Base-by-base conservation (phyloP, 2,329 filamentous ascomycete genomes). In the Fusarium keratoplasticum region DNA sequence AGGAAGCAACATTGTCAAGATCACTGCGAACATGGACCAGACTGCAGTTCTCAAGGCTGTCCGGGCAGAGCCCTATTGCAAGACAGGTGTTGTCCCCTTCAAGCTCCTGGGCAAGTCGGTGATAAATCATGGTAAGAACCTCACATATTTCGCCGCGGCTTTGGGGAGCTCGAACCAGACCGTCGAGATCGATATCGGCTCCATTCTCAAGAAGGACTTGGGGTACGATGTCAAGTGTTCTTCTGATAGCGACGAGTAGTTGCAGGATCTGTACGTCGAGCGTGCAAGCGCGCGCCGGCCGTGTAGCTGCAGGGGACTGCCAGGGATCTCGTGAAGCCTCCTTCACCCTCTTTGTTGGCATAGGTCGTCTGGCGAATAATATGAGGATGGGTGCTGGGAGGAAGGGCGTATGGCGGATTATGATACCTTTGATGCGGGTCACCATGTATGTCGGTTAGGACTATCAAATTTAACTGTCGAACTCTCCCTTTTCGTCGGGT, bases 111-210 rank as follows among this genome's bases (percentile, higher is more conserved):
- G 90, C 61, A 85, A 86, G 64, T 82, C 84, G 33, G 90, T 90
- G 69, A 74, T 83, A 52, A 87, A 88, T 79, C 69, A 86, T 71
- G 89, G 87, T 68, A 78, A 90, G 78, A 80, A 85, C 54, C 81
- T 93, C 61, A 79, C 81, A 40, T 92, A 92, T 81, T 91, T 89
- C 69, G 83, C 86, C 67, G 83, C 87, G 20, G 89, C 89, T 25
- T 86, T 93, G 29, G 83, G 82, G 68, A 82, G 84, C 52, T 85
- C 83, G 69, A 87, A 87, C 70, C 84, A 89, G 78, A 86, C 85
- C 47, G 80, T 91, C 58, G 78, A 85, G 29, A 85, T 93, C 71
- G 82, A 90, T 73, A 84, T 90, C 54, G 84, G 83, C 40, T 73
- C 80, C 16, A 86, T 87, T 11, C 77, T 89, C 52, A 77, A 82